Evolutionary conservation across 305 asterid species (phyloP), one percentile per base, ranked within the genome.

Genomic region (Euphrasia arctica): DNA sequence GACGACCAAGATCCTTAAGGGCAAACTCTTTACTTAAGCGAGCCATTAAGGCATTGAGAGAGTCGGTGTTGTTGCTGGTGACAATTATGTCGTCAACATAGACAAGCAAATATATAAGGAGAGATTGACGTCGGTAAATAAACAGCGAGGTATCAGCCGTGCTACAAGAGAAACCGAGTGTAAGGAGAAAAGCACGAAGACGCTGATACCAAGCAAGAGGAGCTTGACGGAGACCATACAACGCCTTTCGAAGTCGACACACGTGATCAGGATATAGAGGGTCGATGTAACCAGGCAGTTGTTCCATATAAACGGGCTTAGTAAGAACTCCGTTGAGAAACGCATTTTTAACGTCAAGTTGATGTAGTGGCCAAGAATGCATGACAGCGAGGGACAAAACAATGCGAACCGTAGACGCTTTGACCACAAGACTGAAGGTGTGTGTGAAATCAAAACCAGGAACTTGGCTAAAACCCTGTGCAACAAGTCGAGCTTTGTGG

Each of bases 221-320:
- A 42, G 48, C 48, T 42, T 42, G 48, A 8, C 36, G 62, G 9
- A 58, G 62, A 10, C 62, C 62, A 31, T 58, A 58, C 1, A 58
- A 0, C 5, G 62, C 62, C 6, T 58, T 58, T 2, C n/a, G 9
- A 0, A 58, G 18, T 1, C 15, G 4, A 31, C 22, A 18, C 22
- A 18, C 22, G 22, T 18, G 22, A 18, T 18, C 22, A 18, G 22
- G 22, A 18, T 18, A 18, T 18, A 18, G 22, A 18, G 22, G 22
- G 22, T 18, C 22, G 22, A 18, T 18, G 22, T 18, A 18, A 18
- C 22, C 22, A 18, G 22, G 22, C 22, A 1, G 22, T 18, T 18
- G 22, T 18, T 18, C 22, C 22, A 18, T 18, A 18, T 18, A 18
- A 18, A 18, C 22, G 22, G 22, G 22, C 22, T 18, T 18, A 18